A percentile compares a stretch with the other conserved stretches of the same genome.
Evolutionary conservation across 345 rosid genomes (phyloP).

Genomic region (Cardamine resedifolia): DNA sequence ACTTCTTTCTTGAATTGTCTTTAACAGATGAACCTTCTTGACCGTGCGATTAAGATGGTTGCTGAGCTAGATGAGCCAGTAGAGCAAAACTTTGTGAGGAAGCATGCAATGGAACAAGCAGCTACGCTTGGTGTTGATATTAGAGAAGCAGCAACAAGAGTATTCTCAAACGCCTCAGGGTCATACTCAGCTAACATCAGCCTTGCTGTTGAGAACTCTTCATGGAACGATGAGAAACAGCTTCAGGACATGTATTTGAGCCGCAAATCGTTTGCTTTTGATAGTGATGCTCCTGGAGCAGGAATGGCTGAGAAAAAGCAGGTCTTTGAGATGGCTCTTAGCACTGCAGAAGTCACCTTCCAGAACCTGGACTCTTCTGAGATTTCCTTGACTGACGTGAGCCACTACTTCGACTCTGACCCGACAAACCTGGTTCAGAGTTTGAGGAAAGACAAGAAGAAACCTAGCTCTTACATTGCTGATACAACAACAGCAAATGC

Average conservation of each 20-base stretch:
- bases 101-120: constrained; percentile 93
- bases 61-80: constrained; percentile 95
- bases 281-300: constrained; percentile 87
- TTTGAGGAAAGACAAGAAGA: constrained; percentile 88
- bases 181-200: constrained; percentile 93
- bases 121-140: constrained; percentile 69
- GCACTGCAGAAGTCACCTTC: constrained; percentile 97
- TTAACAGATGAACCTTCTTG: constrained; percentile 91
- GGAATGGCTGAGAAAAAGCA: constrained; percentile 89
- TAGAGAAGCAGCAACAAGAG: constrained; percentile 93
- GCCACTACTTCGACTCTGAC: constrained; percentile 97
- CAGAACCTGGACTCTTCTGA: constrained; percentile 98
- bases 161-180: constrained; percentile 96
- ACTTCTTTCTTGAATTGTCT: constrained; percentile 17
- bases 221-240: constrained; percentile 99
- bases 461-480: constrained; percentile 89
- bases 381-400: constrained; percentile 94
- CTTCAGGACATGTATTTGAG: constrained; percentile 99
- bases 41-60: constrained; percentile 95
- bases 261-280: constrained; percentile 95
- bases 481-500: constrained; percentile 98
- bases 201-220: constrained; percentile 95
- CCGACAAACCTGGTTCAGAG: constrained; percentile 93
- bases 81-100: constrained; percentile 82
- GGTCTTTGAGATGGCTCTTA: constrained; percentile 92